Conservation (phyloP, 352 stramenopile species). For the Phytophthora vignae region DNA sequence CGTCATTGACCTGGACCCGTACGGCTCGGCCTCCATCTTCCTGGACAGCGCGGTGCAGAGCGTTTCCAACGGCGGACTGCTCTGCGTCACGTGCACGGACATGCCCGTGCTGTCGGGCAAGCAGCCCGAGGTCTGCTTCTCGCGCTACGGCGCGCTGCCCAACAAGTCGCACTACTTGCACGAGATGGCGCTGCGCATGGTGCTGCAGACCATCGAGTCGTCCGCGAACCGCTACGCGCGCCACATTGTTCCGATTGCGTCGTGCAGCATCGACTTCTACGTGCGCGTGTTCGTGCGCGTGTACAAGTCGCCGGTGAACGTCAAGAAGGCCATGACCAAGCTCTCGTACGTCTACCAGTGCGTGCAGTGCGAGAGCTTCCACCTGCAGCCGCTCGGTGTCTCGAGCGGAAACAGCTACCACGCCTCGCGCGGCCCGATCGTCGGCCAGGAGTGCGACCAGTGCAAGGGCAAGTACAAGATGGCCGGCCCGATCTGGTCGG, state of each 20-base stretch:
- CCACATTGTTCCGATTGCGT: constrained; percentile 97
- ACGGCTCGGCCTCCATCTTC: constrained; percentile 98
- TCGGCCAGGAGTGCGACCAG: constrained; percentile 80
- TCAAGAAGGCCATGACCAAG: constrained; percentile 94
- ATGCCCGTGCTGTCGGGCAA: constrained; percentile 95
- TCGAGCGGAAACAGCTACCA: constrained; percentile 89
- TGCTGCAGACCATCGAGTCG: constrained; percentile 96
- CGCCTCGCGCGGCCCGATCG: constrained; percentile 75
- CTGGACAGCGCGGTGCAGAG: constrained; percentile 96
- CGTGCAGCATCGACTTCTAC: constrained; percentile 99
- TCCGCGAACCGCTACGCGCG: constrained; percentile 96
- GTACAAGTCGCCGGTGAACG: constrained; percentile 95
- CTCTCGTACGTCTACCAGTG: constrained; percentile 92
- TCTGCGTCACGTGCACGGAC: constrained; percentile 99
- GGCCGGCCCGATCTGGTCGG: constrained; percentile 97
- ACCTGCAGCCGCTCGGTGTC: constrained; percentile 94
- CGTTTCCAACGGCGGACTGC: constrained; percentile 95
- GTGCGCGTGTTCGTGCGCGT: constrained; percentile 99
- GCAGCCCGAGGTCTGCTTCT: constrained; percentile 91
- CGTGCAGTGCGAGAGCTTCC: constrained; percentile 97
- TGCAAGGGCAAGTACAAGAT: constrained; percentile 91
- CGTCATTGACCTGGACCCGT: constrained; percentile 99
- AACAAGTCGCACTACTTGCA: constrained; percentile 92
- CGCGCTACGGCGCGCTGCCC: constrained; percentile 81
- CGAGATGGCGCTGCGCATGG: constrained; percentile 89